Base-by-base conservation (phyloP, 2,329 filamentous ascomycete genomes). In the Decorospora gaudefroyi region DNA sequence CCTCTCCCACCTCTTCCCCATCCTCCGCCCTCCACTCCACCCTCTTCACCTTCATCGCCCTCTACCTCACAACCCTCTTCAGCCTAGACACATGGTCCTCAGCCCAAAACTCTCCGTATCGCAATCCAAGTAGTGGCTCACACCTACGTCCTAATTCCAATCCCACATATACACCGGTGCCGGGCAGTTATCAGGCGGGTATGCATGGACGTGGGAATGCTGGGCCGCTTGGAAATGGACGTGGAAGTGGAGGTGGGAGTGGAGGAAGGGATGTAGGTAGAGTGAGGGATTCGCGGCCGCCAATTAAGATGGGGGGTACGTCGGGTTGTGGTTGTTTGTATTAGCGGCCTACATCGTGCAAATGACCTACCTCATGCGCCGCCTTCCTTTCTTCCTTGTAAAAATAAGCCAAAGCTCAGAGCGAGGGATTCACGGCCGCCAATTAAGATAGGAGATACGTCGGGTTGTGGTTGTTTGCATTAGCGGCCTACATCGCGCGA, bases 51-150 rank as follows among this genome's bases (percentile, higher is more conserved):
- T 71, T 71, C 61, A 18, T 69, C 46, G 64, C 65, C 19, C 67
- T 71, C 34, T 71, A 71, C 53, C 35, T 71, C 30, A 69, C 68
- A n/a, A 71, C 68, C 0, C 64, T 71, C 49, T 71, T 71, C 62
- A 64, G 57, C 40, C 46, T 69, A 41, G 68, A 71, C 42, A 58
- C 65, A 35, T 69, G 63, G 61, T 51, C 64, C 35, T 66, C 68
- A 8, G 68, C 68, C 6, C 61, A 59, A 26, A 49, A 46, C 29
- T 70, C 67, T 1, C 62, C 67, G 0, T 62, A 63, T 48, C 61
- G 67, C 42, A 56, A 57, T 8, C 58, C 63, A 3, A 29, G 49
- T 19, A 40, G 39, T 13, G 57, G 48, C 34, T 42, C 54, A n/a
- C n/a, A n/a, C n/a, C n/a, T n/a, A n/a, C n/a, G n/a, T n/a, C n/a